These are phyloP conservation scores for Fusarium sp. DNA, from an alignment of 2,329 filamentous ascomycete genomes.

Conservation along the genomic window DNA sequence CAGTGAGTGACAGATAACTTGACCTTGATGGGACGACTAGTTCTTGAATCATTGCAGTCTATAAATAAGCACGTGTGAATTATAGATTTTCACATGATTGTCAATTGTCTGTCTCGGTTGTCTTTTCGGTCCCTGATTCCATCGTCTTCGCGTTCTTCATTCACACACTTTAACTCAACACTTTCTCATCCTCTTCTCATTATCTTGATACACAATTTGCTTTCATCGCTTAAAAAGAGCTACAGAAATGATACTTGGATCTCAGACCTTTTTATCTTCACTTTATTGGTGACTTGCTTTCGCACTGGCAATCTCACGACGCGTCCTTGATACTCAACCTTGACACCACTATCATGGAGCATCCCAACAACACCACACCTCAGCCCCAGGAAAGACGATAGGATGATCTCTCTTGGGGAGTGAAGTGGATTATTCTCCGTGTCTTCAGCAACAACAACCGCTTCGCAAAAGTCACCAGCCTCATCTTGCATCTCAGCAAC, in stretches of 20 bases:
- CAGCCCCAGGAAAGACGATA: slow-evolving; percentile 4
- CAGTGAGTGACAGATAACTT: background rate
- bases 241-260: background rate
- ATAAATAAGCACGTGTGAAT: background rate
- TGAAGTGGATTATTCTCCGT: slow-evolving; percentile 42
- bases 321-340: background rate
- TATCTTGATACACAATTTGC: background rate
- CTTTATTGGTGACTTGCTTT: background rate
- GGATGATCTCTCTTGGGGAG: slow-evolving; percentile 38
- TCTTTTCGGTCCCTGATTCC: background rate
- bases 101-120: background rate
- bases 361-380: background rate
- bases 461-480: slow-evolving; percentile 28
- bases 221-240: background rate
- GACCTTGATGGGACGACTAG: background rate
- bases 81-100: background rate
- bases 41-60: background rate
- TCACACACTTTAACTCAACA: background rate
- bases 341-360: background rate
- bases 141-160: background rate
- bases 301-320: background rate
- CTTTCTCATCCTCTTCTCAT: background rate
- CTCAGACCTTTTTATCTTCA: background rate
- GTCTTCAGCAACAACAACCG: slow-evolving; percentile 27
- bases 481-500: slow-evolving; percentile 31